Base-by-base conservation (phyloP, 75 land plant genomes). In the Isoetes taiwanensis region DNA sequence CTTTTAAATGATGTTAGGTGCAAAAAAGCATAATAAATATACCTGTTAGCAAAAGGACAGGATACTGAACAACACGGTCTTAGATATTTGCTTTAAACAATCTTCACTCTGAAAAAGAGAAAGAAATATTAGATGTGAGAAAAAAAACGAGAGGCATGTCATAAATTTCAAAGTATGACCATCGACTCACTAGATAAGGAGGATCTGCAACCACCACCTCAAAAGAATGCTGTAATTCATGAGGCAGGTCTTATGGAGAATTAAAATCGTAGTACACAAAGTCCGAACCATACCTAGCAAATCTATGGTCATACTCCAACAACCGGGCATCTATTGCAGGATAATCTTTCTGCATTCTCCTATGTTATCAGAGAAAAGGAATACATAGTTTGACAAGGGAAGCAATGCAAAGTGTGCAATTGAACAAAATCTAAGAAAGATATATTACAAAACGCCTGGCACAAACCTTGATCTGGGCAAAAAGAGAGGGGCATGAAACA, bases 401-500 rank as follows among this genome's bases (percentile, higher is more conserved):
- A 3, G 4, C 11, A 34, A 37, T 25, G 16, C 1, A 38, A 27
- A 29, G 1, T 19, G 8, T 12, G 24, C 53, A 43, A 34, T 32
- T n/a, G n/a, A n/a, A n/a, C n/a, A n/a, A n/a, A n/a, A n/a, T n/a
- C n/a, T n/a, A n/a, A n/a, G n/a, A n/a, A n/a, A n/a, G n/a, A n/a
- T n/a, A n/a, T n/a, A n/a, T n/a, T n/a, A n/a, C n/a, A n/a, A n/a
- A n/a, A n/a, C n/a, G n/a, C n/a, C n/a, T n/a, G n/a, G n/a, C n/a
- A n/a, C n/a, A n/a, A 11, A 79, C 91, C 91, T 83, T 90, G 34
- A 90, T 79, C 52, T 82, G 70, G 17, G 77, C 74, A 46, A 74
- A 90, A 54, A 90, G 72, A 21, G 96, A 82, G 43, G 93, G 96
- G 72, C 96, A 90, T 42, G 96, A 80, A 54, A 90, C 61, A 74